These are phyloP conservation scores for Pseudevernia furfuracea DNA, from an alignment of 495 filamentous ascomycete genomes.

Conservation along the genomic window DNA sequence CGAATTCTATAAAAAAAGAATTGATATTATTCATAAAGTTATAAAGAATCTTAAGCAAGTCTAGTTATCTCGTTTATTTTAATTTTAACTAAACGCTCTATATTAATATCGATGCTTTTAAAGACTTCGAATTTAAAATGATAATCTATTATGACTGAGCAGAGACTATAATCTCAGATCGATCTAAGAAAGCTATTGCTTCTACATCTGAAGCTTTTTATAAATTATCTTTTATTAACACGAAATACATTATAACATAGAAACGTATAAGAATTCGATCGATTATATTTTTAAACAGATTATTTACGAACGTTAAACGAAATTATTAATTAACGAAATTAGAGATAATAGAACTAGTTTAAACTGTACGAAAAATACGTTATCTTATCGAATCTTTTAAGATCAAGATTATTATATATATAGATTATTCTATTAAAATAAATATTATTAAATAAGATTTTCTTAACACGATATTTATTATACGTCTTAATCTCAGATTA, in stretches of 20 bases:
- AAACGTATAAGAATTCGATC: neutral
- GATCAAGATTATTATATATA: slow-evolving; percentile 1
- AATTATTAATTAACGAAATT: slow-evolving; percentile 14
- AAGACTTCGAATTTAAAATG: slow-evolving; percentile 11
- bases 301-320: neutral
- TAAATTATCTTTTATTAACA: no score
- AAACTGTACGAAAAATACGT: slow-evolving; percentile 16
- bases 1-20: neutral
- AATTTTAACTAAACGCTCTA: neutral
- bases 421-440: slow-evolving; percentile 9
- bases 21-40: neutral
- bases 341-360: slow-evolving; percentile 8
- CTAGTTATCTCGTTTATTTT: slow-evolving; percentile 1
- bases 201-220: neutral
- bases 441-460: slow-evolving; percentile 1
- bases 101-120: slow-evolving; percentile 12
- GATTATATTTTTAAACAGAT: slow-evolving; percentile 15
- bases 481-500: slow-evolving; percentile 5
- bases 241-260: slow-evolving; percentile 15
- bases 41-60: neutral
- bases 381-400: slow-evolving; percentile 13
- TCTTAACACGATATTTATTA: slow-evolving; percentile 8
- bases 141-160: slow-evolving; percentile 18
- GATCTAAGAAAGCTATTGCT: neutral
- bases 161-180: neutral